Evolutionary conservation across 2,329 filamentous ascomycete genomes (phyloP).

Genomic region (Aspergillus brunneoviolaceus): DNA sequence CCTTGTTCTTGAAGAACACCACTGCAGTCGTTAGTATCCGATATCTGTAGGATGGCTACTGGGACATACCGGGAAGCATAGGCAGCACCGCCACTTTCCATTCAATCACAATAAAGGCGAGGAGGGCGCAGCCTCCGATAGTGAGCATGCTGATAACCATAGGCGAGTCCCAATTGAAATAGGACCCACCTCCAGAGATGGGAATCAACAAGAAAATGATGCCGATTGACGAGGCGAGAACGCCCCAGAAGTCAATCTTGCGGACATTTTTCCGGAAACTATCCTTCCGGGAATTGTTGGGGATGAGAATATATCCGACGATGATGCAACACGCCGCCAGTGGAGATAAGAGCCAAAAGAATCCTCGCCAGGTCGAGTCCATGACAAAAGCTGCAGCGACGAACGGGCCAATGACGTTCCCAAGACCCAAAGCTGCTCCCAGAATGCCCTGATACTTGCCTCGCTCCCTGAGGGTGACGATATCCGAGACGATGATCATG

Average conservation of each 20-base stretch:
- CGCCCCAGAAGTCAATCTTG: slow-evolving; percentile 61
- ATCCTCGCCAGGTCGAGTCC: slow-evolving; percentile 45
- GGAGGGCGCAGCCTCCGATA: slow-evolving; percentile 48
- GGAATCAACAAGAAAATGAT: slow-evolving; percentile 64
- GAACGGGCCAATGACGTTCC: slow-evolving; percentile 50
- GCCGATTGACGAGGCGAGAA: slow-evolving; percentile 54
- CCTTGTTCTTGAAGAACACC: slow-evolving; percentile 54
- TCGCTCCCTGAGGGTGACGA: slow-evolving; percentile 59
- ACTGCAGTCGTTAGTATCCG: slow-evolving; percentile 24
- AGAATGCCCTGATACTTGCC: slow-evolving; percentile 56
- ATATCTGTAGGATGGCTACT: too few relatives aligned
- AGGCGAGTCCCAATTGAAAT: slow-evolving; percentile 57
- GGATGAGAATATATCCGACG: slow-evolving; percentile 53
- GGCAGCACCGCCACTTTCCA: slow-evolving; percentile 57
- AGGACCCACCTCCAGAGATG: slow-evolving; percentile 60
- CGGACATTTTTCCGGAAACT: slow-evolving; percentile 49
- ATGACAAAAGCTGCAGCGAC: slow-evolving; percentile 49
- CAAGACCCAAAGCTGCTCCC: slow-evolving; percentile 45
- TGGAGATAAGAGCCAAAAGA: slow-evolving; percentile 55
- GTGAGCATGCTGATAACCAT: slow-evolving; percentile 61
- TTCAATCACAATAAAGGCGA: slow-evolving; percentile 56
- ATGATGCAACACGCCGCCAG: slow-evolving; percentile 49
- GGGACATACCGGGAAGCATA: slow-evolving; percentile 53
- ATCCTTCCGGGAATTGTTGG: slow-evolving; percentile 51
- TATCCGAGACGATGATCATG: slow-evolving; percentile 63